These are phyloP conservation scores for Naumovozyma dairenensis DNA, from an alignment of 805 yeast genomes.

Conservation along the genomic window DNA sequence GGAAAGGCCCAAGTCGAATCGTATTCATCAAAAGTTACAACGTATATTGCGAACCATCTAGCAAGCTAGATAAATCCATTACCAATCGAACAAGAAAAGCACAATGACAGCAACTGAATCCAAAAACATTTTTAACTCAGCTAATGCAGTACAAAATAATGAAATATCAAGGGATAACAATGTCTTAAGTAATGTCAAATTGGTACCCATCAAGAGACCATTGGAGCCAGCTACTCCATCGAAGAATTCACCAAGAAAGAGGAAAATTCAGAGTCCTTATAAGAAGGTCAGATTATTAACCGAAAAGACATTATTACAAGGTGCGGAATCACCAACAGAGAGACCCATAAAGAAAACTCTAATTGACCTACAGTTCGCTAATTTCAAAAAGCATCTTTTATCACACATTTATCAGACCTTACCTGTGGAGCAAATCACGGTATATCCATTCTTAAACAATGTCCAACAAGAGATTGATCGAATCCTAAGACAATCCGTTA, in stretches of 20 bases:
- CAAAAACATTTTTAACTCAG: too few species aligned
- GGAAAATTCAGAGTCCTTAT: not conserved
- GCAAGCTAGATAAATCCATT: too few species aligned
- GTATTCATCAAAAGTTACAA: too few species aligned
- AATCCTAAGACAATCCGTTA: constrained; percentile 54
- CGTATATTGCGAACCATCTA: too few species aligned
- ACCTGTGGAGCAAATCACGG: constrained; percentile 12
- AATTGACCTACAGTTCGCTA: constrained; percentile 8
- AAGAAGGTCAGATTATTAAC: not conserved
- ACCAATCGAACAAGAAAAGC: too few species aligned
- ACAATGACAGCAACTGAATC: too few species aligned
- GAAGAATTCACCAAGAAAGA: not conserved
- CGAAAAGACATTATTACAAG: not conserved
- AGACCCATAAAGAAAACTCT: not conserved
- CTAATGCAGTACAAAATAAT: too few species aligned
- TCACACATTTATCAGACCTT: constrained; percentile 16
- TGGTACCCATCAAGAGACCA: constrained; percentile 15
- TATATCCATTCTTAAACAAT: constrained; percentile 15
- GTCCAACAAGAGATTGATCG: constrained; percentile 39
- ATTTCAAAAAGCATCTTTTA: constrained; percentile 15
- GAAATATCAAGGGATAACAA: too few species aligned
- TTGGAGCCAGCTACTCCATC: not conserved
- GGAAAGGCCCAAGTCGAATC: too few species aligned
- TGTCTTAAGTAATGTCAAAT: constrained; percentile 9
- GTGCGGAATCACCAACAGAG: not conserved